These are phyloP conservation scores for Eucalyptus tenuipes DNA, from an alignment of 345 rosid genomes.

Conservation along the genomic window DNA sequence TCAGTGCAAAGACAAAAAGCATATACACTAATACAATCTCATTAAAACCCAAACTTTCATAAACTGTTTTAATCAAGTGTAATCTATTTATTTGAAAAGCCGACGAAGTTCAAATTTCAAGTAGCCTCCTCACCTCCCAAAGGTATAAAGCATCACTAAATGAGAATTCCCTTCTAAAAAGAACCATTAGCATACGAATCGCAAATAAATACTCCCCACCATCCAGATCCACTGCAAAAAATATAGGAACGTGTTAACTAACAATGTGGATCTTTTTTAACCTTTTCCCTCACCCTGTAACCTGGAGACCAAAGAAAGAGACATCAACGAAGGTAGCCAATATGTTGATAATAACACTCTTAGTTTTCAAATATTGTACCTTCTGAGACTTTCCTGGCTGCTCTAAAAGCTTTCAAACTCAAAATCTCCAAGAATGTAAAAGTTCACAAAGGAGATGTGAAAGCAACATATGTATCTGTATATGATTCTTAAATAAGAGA, in stretches of 20 bases:
- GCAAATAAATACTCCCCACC: conserved; percentile 96
- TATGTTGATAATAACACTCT: background rate
- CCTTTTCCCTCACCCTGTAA: background rate
- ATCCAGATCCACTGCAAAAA: conserved; percentile 64
- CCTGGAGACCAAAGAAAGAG: background rate
- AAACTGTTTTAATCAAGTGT: background rate
- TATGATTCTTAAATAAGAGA: background rate
- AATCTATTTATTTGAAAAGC: background rate
- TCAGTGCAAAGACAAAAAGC: background rate
- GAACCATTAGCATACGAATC: conserved; percentile 93
- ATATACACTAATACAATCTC: background rate
- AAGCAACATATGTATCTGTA: background rate
- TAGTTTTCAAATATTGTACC: background rate
- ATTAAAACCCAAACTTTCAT: background rate
- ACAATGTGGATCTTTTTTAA: background rate
- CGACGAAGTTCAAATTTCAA: background rate
- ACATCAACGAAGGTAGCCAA: background rate
- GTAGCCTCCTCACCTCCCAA: conserved; percentile 72
- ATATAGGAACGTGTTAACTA: background rate
- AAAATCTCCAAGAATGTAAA: background rate
- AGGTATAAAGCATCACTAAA: conserved; percentile 77
- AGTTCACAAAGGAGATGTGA: background rate
- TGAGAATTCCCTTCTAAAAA: conserved; percentile 90
- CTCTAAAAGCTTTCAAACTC: background rate
- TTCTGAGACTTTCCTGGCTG: background rate